Conservation (phyloP, 2,329 filamentous ascomycete genomes). For the Phaeosphaeriaceae sp. region DNA sequence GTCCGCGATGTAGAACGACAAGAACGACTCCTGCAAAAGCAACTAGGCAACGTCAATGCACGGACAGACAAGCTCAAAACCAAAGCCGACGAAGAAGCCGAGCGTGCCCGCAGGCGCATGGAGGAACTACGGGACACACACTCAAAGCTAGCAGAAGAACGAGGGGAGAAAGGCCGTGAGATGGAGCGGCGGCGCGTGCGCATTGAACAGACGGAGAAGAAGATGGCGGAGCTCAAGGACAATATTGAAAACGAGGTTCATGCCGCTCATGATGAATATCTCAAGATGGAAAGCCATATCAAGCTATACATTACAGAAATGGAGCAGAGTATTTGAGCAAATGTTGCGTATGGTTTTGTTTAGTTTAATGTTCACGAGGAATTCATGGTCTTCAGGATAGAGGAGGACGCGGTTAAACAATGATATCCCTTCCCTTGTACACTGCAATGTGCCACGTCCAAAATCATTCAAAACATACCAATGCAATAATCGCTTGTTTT, state of each 20-base stretch:
- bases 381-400: no score
- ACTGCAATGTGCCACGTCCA: no score
- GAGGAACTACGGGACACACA: constrained; percentile 84
- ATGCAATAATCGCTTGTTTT: no score
- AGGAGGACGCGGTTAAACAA: no score
- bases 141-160: constrained; percentile 80
- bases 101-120: constrained; percentile 85
- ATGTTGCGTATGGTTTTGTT: no score
- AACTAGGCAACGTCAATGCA: constrained; percentile 84
- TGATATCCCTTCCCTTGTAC: no score
- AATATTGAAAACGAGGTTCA: constrained; percentile 96
- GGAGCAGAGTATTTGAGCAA: constrained; percentile 72
- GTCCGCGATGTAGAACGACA: constrained; percentile 90
- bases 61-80: constrained; percentile 83
- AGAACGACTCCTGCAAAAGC: constrained; percentile 81
- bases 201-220: constrained; percentile 98
- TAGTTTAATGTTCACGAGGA: no score
- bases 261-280: constrained; percentile 87
- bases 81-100: constrained; percentile 80
- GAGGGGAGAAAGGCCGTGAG: constrained; percentile 84
- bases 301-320: constrained; percentile 98
- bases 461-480: no score
- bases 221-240: constrained; percentile 98
- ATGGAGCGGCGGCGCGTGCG: constrained; percentile 91
- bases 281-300: constrained; percentile 97